A percentile compares a stretch with the other conserved stretches of the same genome.
Evolutionary conservation across 2,329 filamentous ascomycete species (phyloP).

Genomic region (Aspergillus brasiliensis): DNA sequence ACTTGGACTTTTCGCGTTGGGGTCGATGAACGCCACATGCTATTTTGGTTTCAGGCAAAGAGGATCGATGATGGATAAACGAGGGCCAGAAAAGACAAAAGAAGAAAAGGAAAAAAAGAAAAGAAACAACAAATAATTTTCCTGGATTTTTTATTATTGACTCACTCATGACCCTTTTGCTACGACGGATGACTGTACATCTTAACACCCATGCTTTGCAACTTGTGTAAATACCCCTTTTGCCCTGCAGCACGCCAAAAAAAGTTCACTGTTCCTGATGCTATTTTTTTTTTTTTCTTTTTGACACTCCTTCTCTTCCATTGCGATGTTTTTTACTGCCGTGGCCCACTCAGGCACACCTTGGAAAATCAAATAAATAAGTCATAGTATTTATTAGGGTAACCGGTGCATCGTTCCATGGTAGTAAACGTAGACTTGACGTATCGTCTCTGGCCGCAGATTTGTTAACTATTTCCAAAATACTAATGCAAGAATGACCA

Average conservation of each 20-base stretch:
- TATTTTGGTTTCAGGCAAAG: not conserved
- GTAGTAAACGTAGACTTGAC: no score
- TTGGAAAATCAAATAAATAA: not conserved
- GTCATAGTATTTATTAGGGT: not conserved
- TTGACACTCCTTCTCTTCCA: no score
- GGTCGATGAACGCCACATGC: constrained; percentile 29
- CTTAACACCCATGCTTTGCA: constrained; percentile 11
- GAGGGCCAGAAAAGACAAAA: not conserved
- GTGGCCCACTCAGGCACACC: not conserved
- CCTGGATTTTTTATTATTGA: not conserved
- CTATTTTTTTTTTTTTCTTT: constrained; percentile 5
- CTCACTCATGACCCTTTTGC: constrained; percentile 4
- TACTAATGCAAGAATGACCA: no score
- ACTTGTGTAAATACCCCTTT: constrained; percentile 22
- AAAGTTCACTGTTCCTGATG: constrained; percentile 20
- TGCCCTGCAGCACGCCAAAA: constrained; percentile 19
- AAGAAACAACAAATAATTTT: not conserved
- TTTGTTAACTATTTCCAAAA: no score
- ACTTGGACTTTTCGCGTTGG: constrained; percentile 48
- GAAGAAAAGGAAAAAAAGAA: not conserved
- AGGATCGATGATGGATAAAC: not conserved
- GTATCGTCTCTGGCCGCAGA: no score
- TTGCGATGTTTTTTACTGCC: not conserved
- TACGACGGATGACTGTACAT: constrained; percentile 20
- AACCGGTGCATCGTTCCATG: not conserved